Base-by-base conservation (phyloP, 768 basidiomycete genomes). In the Suillus discolor region DNA sequence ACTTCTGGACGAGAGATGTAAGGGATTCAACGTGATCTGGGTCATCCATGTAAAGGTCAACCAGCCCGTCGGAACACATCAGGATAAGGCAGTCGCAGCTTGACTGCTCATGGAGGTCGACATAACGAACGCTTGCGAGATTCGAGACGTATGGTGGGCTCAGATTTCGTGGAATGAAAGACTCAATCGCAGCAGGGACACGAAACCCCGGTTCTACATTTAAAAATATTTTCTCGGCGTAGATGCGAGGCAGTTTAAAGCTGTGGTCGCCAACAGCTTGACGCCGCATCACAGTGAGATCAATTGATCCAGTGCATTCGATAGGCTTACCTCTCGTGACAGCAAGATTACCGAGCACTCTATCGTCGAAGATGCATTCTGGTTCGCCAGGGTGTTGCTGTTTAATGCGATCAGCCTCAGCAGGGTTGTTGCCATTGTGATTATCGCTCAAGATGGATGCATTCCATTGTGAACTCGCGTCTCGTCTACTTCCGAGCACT, bases 71-170 rank as follows among this genome's bases (percentile, higher is more conserved):
- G 9, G 83, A 82, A 69, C 82, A 84, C 75, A 87, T 72, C n/a
- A 87, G 75, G 7, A 87, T 71, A 62, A 78, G 79, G 2, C 73
- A 70, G 28, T 77, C 72, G 16, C 65, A 67, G 11, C 67, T 67
- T 9, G 67, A 72, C 36, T 66, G 57, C 16, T 74, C 61, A 18
- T 61, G 49, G 36, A 85, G 71, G 38, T 76, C 66, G 45, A 81
- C 72, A 63, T 85, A 82, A 45, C 67, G 77, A 31, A 85, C 75
- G 18, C 84, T 82, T 13, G 84, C 76, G 9, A 72, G 62, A 54
- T 81, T 80, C 9, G 81, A 82, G 38, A 88, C 66, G 71, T 88
- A 88, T 13, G 86, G 86, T 5, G 86, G 85, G 0, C 86, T 86
- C 31, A 73, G 63, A 68, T 80, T 83, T 18, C 85, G 79, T 23